phyloP scores from a whole-genome alignment of 2,329 filamentous ascomycete species.

The Fusarium xylarioides region DNA sequence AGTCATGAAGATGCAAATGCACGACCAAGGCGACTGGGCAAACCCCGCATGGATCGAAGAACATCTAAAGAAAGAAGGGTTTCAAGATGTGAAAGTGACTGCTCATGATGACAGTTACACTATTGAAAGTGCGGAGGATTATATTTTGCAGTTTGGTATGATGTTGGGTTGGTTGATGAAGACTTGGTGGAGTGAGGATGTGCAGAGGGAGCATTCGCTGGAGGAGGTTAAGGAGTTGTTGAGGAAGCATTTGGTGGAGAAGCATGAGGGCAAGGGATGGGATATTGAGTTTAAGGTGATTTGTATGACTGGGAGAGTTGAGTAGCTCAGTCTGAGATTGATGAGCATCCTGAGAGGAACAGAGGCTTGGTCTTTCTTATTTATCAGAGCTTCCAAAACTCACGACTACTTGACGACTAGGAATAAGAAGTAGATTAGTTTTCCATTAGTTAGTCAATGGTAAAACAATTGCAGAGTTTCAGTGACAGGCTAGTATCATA shows the following conservation, averaged over 20 bases:
- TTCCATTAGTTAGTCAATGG: background rate
- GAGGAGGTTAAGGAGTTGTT: constrained; percentile 51
- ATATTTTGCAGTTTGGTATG: constrained; percentile 46
- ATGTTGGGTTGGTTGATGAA: constrained; percentile 53
- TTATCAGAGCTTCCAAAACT: no score
- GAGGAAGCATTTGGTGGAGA: constrained; percentile 50
- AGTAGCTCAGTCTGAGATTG: background rate
- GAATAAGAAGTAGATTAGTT: background rate
- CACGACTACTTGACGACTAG: background rate
- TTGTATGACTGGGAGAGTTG: constrained; percentile 39
- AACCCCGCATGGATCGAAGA: constrained; percentile 51
- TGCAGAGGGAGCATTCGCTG: constrained; percentile 45
- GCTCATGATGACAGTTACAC: constrained; percentile 37
- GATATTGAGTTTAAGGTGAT: constrained; percentile 39
- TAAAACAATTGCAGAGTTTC: background rate
- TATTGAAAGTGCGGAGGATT: constrained; percentile 49
- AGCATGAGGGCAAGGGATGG: constrained; percentile 47
- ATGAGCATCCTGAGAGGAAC: no score
- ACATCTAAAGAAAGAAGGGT: constrained; percentile 48
- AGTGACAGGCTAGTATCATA: background rate
- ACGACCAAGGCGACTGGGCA: constrained; percentile 52
- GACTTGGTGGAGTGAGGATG: constrained; percentile 53
- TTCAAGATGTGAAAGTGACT: constrained; percentile 51
- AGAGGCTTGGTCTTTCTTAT: no score
- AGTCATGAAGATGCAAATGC: constrained; percentile 50